Percentiles rank a stretch among this genome's conserved stretches.
Conservation (phyloP, 2,329 filamentous ascomycete species). For the Aspergillus fumigatiaffinis region DNA sequence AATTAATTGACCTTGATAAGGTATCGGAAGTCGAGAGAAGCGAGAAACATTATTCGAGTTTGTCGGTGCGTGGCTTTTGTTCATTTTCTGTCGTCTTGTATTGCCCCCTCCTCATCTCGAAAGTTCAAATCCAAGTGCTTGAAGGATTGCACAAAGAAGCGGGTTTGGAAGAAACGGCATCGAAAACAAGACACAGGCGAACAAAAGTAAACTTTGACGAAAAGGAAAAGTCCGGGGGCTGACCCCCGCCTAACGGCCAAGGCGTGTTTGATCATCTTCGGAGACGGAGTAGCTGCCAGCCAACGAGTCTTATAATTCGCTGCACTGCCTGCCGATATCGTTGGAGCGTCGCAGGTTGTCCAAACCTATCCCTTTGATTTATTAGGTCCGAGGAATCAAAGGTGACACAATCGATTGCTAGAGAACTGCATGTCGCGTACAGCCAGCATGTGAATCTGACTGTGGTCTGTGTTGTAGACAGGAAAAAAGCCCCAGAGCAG, state of each 20-base stretch:
- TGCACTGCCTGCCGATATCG: not conserved
- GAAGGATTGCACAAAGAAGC: not conserved
- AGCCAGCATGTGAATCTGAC: conserved; percentile 6
- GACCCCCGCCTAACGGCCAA: not conserved
- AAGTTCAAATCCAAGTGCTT: not conserved
- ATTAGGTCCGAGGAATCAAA: not conserved
- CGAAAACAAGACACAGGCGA: not conserved
- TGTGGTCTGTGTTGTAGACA: conserved; percentile 2
- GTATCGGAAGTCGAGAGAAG: not conserved
- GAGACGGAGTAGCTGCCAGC: not conserved
- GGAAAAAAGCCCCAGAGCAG: conserved; percentile 4
- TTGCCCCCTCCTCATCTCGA: not conserved
- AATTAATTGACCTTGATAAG: conserved; percentile 2
- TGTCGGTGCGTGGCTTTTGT: not conserved
- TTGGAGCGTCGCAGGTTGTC: not conserved
- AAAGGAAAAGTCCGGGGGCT: not conserved
- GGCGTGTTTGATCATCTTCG: not conserved
- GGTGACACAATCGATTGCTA: not conserved
- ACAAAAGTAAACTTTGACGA: not conserved
- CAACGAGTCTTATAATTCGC: not conserved
- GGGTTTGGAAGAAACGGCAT: not conserved
- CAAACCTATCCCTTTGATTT: not conserved
- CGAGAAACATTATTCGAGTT: not conserved
- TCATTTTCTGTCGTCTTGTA: not conserved
- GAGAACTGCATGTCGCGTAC: conserved; percentile 1